Evolutionary conservation across 1,139 yeast species (phyloP), one percentile per base, ranked within the genome.

Genomic region (Candida sp.): DNA sequence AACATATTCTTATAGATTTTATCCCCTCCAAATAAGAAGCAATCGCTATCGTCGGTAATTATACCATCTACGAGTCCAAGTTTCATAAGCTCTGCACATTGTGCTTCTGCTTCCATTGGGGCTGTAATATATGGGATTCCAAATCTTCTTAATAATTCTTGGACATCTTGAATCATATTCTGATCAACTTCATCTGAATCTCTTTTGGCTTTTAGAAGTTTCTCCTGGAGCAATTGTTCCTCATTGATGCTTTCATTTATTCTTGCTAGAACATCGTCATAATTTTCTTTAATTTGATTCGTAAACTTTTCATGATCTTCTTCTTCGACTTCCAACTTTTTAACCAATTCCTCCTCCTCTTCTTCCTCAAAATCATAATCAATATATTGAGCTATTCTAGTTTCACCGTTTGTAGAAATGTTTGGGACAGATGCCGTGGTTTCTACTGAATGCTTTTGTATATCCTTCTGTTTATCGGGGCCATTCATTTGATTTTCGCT

Each of bases 81-180:
- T 22, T 65, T 63, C 40, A 80, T 64, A 8, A 93, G 66, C 51
- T 84, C 88, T 0, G 97, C 97, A 64, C 99, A 93, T 57, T 93
- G 99, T 0, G 98, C 97, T 67, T 93, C 99, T 1, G 99, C 99
- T 64, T 93, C 99, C 89, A 88, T 89, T 0, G 98, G 98, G 0
- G 98, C 97, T 0, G 97, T 88, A 5, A 93, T 78, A 54, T 81
- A 93, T 0, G 99, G 99, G 8, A 93, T 86, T 1, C 99, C 99
- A 68, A 95, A 95, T 44, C 95, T 63, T 32, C 84, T 78, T 5
- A 95, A 69, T 35, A 95, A 69, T 48, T 89, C 96, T 61, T 93
- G 97, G 8, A 95, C 95, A 58, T 93, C 98, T 38, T 75, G 73
- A 21, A 93, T 79, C 98, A 95, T 93, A 3, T 79, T 79, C 15